Base-by-base conservation (phyloP, 2,329 filamentous ascomycete species). In the Cladosporium oxysporum region DNA sequence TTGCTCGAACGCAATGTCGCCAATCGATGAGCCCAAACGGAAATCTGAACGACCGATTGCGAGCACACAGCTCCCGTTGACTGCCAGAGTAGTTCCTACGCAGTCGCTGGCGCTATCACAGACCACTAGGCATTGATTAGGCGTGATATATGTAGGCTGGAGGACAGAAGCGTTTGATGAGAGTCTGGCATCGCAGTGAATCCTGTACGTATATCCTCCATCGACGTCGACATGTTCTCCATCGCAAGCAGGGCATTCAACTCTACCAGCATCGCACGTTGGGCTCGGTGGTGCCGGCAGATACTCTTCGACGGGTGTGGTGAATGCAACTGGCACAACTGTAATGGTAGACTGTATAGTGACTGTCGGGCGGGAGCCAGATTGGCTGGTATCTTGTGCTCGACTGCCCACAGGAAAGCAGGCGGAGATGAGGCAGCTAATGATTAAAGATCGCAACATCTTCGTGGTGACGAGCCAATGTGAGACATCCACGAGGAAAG, bases 171-270 rank as follows among this genome's bases (percentile, higher is more conserved):
- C 33, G n/a, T 52, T 23, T 26, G 21, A 62, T 11, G 59, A 50
- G 18, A 49, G 49, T 18, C 26, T 14, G 11, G 59, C 44, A 29
- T 50, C 49, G 33, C 59, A 62, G 16, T 62, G 33, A 18, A 62
- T n/a, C 16, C 41, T 28, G 33, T 64, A 49, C 18, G 41, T 33
- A 28, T 28, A 35, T 3, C 10, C 50, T 26, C 26, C 37, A 21
- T 64, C 55, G 21, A 61, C 7, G 10, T 31, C 50, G 18, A 57
- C 21, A 28, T 55, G 35, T 49, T 63, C 23, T 23, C 50, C 50
- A 57, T 53, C 33, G 33, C 61, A 63, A 23, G 26, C 50, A 21
- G 61, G 50, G 28, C 61, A 63, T 33, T 23, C 37, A 16, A 63
- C 35, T 11, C 26, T 31, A 16, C 37, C 33, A 5, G 49, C 49